A percentile compares a stretch with the other conserved stretches of the same genome.
These are phyloP conservation scores for Xylariaceae sp. DNA, from an alignment of 2,329 filamentous ascomycete genomes.

Conservation along the genomic window DNA sequence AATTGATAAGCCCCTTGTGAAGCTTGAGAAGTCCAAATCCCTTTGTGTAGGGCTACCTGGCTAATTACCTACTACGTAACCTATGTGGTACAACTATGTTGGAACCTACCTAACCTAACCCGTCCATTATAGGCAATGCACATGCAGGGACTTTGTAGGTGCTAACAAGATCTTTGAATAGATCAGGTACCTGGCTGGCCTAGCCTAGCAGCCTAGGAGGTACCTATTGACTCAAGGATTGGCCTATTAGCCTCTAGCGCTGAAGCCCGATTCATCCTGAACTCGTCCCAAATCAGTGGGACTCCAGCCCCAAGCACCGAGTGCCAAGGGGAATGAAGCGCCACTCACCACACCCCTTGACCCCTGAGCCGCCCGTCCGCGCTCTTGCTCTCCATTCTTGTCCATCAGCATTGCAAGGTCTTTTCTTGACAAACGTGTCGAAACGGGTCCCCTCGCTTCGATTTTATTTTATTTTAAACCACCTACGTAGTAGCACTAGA, in stretches of 20 bases:
- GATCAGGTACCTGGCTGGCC: too few relatives aligned
- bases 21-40: too few relatives aligned
- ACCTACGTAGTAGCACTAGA: too few relatives aligned
- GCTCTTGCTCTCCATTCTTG: slow-evolving; percentile 13
- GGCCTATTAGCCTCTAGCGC: slow-evolving; percentile 10
- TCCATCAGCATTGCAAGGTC: slow-evolving; percentile 9
- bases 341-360: neutral
- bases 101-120: too few relatives aligned
- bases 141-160: slow-evolving; percentile 22
- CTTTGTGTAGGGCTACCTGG: too few relatives aligned
- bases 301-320: slow-evolving; percentile 20
- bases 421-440: slow-evolving; percentile 20
- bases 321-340: neutral
- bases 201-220: too few relatives aligned
- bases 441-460: slow-evolving; percentile 20
- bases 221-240: slow-evolving; percentile 9
- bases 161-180: slow-evolving; percentile 7
- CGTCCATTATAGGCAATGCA: slow-evolving; percentile 13
- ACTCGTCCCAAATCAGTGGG: slow-evolving; percentile 30
- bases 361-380: slow-evolving; percentile 12
- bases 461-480: slow-evolving; percentile 9
- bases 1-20: neutral
- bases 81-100: too few relatives aligned
- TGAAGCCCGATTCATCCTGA: slow-evolving; percentile 18
- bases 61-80: too few relatives aligned